Base-by-base conservation (phyloP, 768 basidiomycete species). In the Phaeolepiota aurea region DNA sequence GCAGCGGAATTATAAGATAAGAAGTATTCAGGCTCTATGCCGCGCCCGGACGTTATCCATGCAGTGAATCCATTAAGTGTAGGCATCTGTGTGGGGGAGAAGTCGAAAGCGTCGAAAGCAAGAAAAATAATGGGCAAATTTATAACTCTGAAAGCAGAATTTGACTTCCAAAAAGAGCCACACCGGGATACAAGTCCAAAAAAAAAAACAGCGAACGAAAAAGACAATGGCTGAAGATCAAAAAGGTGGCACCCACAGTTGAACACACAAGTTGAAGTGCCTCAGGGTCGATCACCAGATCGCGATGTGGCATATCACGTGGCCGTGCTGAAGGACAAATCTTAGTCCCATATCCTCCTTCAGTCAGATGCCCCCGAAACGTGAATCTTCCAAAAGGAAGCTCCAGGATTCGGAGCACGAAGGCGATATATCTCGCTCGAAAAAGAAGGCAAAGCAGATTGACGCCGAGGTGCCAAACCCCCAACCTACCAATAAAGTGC, bases 401-500 rank as follows among this genome's bases (percentile, higher is more conserved):
- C 48, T 54, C 13, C 40, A 51, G 5, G 48, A 43, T 18, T 48
- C 54, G 25, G 59, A 59, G 23, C 48, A 45, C 7, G 65, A 66
- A 32, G 47, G 44, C 35, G 45, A 56, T 41, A 14, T 50, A 31
- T 36, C 43, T 18, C 34, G 37, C 31, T 38, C 51, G 14, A 32
- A 46, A 19, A 62, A 62, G 41, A 57, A 50, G 45, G 18, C 51
- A 23, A 48, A 48, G 32, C 45, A 38, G 15, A 30, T 16, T 10
- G 15, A 9, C 13, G 35, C 41, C 13, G 21, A 46, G 16, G 37
- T 33, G 13, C 15, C 41, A 3, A 20, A 18, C 9, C 20, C 15
- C 42, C 82, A 86, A 51, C 83, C 83, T 23, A 87, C 74, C 38
- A 89, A 89, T 57, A 86, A 78, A 54, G 71, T 72, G 3, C 50